These are phyloP conservation scores for Cryptococcus sp. DNA, from an alignment of 1,284 basidiomycete genomes.

Conservation along the genomic window DNA sequence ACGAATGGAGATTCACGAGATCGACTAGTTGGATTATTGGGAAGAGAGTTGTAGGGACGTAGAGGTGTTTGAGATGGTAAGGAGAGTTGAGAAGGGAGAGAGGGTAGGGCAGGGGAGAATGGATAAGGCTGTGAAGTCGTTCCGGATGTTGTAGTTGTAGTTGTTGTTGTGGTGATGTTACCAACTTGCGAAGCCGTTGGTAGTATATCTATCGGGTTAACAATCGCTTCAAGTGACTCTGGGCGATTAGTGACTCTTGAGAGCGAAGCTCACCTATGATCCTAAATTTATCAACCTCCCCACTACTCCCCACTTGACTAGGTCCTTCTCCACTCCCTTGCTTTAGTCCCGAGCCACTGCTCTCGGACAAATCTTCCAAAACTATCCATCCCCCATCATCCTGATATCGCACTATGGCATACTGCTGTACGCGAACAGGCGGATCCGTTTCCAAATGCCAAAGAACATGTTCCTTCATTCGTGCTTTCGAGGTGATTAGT, in stretches of 20 bases:
- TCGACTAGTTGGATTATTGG: too few relatives aligned
- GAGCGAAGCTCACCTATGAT: neutral
- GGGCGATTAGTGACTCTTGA: too few relatives aligned
- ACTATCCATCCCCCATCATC: neutral
- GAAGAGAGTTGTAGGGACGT: too few relatives aligned
- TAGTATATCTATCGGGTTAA: neutral
- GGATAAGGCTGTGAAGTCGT: neutral
- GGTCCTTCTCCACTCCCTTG: too few relatives aligned
- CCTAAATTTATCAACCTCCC: neutral
- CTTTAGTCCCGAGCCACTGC: neutral
- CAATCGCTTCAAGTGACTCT: too few relatives aligned
- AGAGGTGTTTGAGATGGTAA: neutral
- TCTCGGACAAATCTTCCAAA: neutral
- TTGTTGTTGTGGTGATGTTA: neutral
- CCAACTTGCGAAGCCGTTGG: neutral
- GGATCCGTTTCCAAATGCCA: neutral
- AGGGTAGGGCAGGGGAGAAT: neutral
- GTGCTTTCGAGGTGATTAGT: neutral
- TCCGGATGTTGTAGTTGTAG: neutral
- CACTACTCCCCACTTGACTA: neutral
- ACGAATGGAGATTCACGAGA: too few relatives aligned
- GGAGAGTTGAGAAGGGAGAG: neutral
- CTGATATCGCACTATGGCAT: neutral
- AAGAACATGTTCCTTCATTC: neutral
- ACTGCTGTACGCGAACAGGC: neutral